Percentiles rank a stretch among this genome's conserved stretches.
Evolutionary conservation across 1,284 basidiomycete genomes (phyloP).

Genomic region (Heterobasidion parviporum): DNA sequence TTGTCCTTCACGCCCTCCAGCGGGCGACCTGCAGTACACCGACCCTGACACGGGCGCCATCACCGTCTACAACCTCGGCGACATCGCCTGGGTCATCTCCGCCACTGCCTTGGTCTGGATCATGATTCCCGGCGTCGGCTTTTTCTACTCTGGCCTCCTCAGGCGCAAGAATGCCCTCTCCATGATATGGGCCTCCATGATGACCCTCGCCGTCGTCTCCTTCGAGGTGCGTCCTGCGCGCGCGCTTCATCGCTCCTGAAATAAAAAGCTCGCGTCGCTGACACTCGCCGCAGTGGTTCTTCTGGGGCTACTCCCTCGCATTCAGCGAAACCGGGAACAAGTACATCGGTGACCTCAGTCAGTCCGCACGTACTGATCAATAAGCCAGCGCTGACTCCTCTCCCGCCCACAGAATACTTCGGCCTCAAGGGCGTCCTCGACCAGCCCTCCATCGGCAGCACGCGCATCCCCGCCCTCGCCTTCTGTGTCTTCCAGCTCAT

Average conservation of each 20-base stretch:
- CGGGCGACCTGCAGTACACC: slow-evolving; percentile 24
- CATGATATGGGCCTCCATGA: slow-evolving; percentile 85
- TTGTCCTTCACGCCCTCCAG: slow-evolving; percentile 7
- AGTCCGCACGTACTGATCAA: slow-evolving; percentile 2
- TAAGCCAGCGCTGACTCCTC: neutral
- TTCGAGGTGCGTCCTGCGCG: slow-evolving; percentile 27
- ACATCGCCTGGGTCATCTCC: slow-evolving; percentile 73
- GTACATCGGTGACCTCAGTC: slow-evolving; percentile 33
- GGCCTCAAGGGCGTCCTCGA: slow-evolving; percentile 77
- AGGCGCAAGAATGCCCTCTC: slow-evolving; percentile 88
- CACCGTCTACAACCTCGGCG: slow-evolving; percentile 63
- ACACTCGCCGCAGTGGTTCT: slow-evolving; percentile 29
- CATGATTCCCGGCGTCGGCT: slow-evolving; percentile 89
- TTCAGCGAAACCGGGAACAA: slow-evolving; percentile 39
- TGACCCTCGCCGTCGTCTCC: slow-evolving; percentile 52
- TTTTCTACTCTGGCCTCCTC: slow-evolving; percentile 83
- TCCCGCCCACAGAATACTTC: slow-evolving; percentile 52
- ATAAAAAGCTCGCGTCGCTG: slow-evolving; percentile 12
- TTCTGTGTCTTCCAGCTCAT: slow-evolving; percentile 88
- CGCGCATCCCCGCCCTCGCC: slow-evolving; percentile 71
- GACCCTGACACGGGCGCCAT: slow-evolving; percentile 29
- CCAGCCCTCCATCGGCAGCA: slow-evolving; percentile 65
- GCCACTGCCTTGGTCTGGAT: slow-evolving; percentile 78
- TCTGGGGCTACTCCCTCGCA: slow-evolving; percentile 40
- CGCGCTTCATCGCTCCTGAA: slow-evolving; percentile 2